These are phyloP conservation scores for Phialophora chinensis DNA, from an alignment of 2,329 filamentous ascomycete genomes.

Conservation along the genomic window DNA sequence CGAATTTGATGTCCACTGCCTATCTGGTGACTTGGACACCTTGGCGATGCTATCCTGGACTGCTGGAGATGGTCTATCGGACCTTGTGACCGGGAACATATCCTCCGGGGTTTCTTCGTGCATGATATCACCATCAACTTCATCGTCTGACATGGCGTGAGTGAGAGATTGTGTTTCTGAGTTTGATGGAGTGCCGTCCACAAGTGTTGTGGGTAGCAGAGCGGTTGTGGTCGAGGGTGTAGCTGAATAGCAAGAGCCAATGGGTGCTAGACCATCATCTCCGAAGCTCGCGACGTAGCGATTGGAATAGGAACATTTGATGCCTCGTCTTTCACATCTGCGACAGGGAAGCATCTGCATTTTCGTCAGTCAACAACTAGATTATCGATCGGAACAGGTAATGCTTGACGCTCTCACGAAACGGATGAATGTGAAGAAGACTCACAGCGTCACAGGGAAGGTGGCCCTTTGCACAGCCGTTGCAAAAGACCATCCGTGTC, in stretches of 20 bases:
- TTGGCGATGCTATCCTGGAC: neutral
- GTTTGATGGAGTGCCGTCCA: neutral
- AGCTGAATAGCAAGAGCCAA: neutral
- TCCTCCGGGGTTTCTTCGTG: slow-evolving; percentile 2
- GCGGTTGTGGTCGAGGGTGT: neutral
- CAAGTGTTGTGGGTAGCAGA: neutral
- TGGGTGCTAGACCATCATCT: neutral
- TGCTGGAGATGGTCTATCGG: neutral
- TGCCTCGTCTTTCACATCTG: neutral
- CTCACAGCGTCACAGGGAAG: neutral
- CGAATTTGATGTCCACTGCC: neutral
- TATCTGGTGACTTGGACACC: neutral
- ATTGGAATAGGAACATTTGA: neutral
- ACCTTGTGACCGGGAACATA: neutral
- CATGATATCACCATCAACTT: neutral
- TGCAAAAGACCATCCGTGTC: neutral
- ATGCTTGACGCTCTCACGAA: neutral
- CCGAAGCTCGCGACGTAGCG: neutral
- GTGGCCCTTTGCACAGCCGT: slow-evolving; percentile 3
- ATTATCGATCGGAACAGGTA: neutral
- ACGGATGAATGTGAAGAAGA: neutral
- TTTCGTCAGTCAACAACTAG: neutral
- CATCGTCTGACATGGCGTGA: neutral
- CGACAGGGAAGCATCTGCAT: neutral
- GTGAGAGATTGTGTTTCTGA: neutral